Percentiles rank a stretch among this genome's conserved stretches.
These are phyloP conservation scores for Corymbia citriodora DNA, from an alignment of 441 rosid genomes.

Conservation along the genomic window DNA sequence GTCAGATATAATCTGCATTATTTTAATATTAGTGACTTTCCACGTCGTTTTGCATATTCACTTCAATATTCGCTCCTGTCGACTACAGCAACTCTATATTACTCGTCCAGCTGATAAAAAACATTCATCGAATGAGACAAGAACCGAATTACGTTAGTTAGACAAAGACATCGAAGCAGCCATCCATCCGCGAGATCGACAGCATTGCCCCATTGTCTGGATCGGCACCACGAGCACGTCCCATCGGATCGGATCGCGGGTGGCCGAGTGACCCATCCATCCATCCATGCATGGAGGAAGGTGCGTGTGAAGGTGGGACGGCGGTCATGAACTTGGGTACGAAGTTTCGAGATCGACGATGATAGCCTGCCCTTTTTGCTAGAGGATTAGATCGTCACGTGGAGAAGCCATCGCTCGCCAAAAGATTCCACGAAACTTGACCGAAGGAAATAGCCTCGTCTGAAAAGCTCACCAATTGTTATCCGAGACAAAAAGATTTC, in stretches of 20 bases:
- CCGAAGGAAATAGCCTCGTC: background rate
- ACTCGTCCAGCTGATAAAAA: background rate
- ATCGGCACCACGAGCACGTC: rapidly evolving
- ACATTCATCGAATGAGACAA: background rate
- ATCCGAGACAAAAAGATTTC: background rate
- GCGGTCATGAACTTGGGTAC: background rate
- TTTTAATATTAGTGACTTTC: background rate
- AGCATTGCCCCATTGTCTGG: background rate
- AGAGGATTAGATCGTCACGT: background rate
- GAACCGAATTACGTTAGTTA: background rate
- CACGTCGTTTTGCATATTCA: background rate
- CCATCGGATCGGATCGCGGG: background rate
- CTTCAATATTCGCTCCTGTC: background rate
- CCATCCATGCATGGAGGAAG: background rate
- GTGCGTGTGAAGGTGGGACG: background rate
- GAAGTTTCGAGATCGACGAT: background rate
- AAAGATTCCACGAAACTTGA: background rate
- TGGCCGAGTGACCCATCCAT: background rate
- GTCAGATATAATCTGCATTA: background rate
- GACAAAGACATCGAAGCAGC: background rate
- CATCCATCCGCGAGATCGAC: background rate
- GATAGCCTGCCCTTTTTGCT: background rate
- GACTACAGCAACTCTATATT: background rate
- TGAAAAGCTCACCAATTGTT: background rate
- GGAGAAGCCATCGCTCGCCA: background rate